Percentiles rank a stretch among this genome's conserved stretches.
phyloP scores from a whole-genome alignment of 306 rosid genomes.

The Quillaja saponaria region DNA sequence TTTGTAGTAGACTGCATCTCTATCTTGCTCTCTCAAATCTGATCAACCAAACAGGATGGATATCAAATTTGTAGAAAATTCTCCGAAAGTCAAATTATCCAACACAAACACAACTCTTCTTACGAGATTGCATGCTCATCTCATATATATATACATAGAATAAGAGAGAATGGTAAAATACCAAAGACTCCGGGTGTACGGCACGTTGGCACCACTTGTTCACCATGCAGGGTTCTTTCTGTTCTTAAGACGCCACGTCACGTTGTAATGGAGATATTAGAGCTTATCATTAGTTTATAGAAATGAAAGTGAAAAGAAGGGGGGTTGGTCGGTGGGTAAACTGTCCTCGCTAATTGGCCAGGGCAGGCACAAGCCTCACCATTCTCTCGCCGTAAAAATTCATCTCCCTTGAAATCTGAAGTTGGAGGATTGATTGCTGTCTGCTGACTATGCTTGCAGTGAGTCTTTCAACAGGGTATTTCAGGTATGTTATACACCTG shows the following conservation, averaged over 20 bases:
- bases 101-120: too few species aligned
- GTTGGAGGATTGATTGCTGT: too few species aligned
- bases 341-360: too few species aligned
- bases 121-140: not conserved
- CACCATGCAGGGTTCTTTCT: constrained; percentile 37
- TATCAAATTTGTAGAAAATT: too few species aligned
- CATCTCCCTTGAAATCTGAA: too few species aligned
- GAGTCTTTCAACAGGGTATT: too few species aligned
- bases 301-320: not conserved
- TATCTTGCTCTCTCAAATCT: not conserved
- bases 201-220: constrained; percentile 33
- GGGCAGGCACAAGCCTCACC: too few species aligned
- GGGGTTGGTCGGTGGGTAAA: too few species aligned
- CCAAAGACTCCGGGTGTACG: not conserved
- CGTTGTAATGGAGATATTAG: constrained; percentile 5
- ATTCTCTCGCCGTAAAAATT: too few species aligned
- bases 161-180: not conserved
- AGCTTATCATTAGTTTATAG: not conserved
- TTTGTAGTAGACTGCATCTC: constrained; percentile 56
- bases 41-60: not conserved
- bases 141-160: not conserved
- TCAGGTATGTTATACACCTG: too few species aligned
- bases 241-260: constrained; percentile 4
- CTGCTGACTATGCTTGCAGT: too few species aligned
- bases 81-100: too few species aligned